Conservation (phyloP, 495 filamentous ascomycete species). For the Penicillium goetzii region DNA sequence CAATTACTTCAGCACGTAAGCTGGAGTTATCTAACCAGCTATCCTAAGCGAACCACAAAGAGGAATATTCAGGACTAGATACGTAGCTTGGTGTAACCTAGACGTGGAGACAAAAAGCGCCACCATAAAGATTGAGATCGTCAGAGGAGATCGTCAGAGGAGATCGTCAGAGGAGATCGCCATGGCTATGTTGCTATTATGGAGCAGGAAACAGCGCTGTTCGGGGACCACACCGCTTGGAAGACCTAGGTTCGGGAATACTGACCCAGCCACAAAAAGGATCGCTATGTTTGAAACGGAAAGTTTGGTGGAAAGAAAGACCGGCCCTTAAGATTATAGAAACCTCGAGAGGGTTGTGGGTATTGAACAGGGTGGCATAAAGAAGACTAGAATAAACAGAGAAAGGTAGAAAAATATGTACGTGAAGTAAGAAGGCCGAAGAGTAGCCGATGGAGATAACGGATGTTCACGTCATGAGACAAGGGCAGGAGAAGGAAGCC, state of each 20-base stretch:
- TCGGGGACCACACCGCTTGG: background rate
- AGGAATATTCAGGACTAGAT: background rate
- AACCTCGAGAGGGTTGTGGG: slow-evolving; percentile 4
- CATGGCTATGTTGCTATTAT: background rate
- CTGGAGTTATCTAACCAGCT: no score
- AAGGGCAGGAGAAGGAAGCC: slow-evolving; percentile 9
- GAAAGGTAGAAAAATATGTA: slow-evolving; percentile 24
- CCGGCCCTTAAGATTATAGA: background rate
- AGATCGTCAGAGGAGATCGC: background rate
- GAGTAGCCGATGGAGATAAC: background rate
- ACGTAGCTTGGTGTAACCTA: background rate
- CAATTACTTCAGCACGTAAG: no score
- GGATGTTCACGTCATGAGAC: background rate
- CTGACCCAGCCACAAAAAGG: background rate
- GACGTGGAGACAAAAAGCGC: background rate
- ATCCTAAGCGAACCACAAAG: no score
- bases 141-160: background rate
- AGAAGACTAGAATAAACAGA: slow-evolving; percentile 1
- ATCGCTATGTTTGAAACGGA: background rate
- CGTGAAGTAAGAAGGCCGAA: slow-evolving; percentile 12
- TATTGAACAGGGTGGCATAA: slow-evolving; percentile 17
- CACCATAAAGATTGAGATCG: background rate
- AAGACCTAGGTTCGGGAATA: background rate
- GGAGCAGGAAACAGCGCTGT: background rate
- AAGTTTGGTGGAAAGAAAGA: background rate